A percentile compares a stretch with the other conserved stretches of the same genome.
Conservation (phyloP, 2,329 filamentous ascomycete species). For the Xylaria sp. region DNA sequence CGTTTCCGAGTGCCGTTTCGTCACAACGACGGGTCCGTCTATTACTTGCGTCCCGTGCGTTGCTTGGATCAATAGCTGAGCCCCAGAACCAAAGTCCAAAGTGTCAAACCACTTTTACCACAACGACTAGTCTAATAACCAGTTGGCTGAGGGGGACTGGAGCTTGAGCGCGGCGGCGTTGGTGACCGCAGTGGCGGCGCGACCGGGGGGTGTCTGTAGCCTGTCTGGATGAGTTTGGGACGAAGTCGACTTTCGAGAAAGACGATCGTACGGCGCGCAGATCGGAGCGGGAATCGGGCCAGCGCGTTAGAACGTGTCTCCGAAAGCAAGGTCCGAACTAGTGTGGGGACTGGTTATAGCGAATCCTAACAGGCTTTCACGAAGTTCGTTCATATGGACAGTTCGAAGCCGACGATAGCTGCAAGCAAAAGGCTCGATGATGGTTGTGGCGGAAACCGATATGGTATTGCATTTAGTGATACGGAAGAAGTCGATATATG, state of each 20-base stretch:
- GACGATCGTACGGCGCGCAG: conserved; percentile 20
- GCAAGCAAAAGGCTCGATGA: conserved; percentile 11
- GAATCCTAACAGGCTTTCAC: conserved; percentile 9
- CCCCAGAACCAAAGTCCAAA: neutral
- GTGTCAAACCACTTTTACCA: conserved; percentile 29
- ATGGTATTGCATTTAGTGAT: conserved; percentile 43
- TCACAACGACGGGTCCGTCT: neutral
- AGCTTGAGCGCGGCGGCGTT: conserved; percentile 26
- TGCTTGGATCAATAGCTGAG: conserved; percentile 4
- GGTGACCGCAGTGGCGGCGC: conserved; percentile 5
- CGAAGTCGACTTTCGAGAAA: conserved; percentile 7
- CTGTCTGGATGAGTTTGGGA: conserved; percentile 13
- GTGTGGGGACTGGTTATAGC: conserved; percentile 34
- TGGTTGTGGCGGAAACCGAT: conserved; percentile 22
- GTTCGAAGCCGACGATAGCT: conserved; percentile 20
- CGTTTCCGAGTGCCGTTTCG: neutral
- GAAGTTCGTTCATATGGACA: conserved; percentile 23
- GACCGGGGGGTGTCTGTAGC: conserved; percentile 22
- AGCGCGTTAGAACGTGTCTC: conserved; percentile 26
- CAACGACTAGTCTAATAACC: conserved; percentile 50
- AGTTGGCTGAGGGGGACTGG: conserved; percentile 33
- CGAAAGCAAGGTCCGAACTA: conserved; percentile 4
- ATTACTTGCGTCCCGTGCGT: neutral
- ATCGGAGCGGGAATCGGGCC: conserved; percentile 22
- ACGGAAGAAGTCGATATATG: conserved; percentile 43